These are phyloP conservation scores for Lithospermum erythrorhizon DNA, from an alignment of 257 asterid genomes.

Conservation along the genomic window DNA sequence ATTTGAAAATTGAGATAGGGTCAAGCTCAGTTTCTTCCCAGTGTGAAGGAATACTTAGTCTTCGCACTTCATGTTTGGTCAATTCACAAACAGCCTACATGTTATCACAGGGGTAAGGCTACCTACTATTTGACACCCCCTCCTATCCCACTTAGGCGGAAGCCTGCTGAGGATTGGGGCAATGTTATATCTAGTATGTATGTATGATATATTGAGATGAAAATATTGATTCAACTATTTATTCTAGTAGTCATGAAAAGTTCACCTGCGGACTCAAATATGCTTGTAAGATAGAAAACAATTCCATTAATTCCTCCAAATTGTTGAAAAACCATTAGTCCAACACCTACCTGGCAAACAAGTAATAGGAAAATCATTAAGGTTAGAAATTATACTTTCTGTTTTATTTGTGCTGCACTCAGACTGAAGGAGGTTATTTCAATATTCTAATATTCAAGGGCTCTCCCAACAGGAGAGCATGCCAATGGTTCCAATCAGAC, in stretches of 20 bases:
- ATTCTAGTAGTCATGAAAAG: background rate
- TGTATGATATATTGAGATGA: too few relatives aligned
- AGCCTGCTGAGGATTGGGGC: too few relatives aligned
- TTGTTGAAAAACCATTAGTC: constrained; percentile 90
- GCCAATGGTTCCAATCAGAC: too few relatives aligned
- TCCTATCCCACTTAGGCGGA: too few relatives aligned
- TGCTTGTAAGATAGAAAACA: constrained; percentile 81
- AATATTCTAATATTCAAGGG: background rate
- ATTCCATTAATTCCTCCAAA: constrained; percentile 92
- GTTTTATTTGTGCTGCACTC: background rate
- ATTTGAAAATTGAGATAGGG: background rate
- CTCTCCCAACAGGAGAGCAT: too few relatives aligned
- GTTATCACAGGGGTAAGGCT: too few relatives aligned
- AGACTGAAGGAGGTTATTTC: too few relatives aligned
- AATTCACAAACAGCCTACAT: too few relatives aligned
- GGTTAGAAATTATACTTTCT: background rate
- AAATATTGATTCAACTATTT: too few relatives aligned
- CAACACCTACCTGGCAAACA: constrained; percentile 73
- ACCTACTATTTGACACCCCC: too few relatives aligned
- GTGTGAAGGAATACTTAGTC: background rate
- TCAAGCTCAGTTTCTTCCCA: background rate
- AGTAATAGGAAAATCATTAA: background rate
- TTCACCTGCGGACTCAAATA: constrained; percentile 75
- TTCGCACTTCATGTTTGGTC: too few relatives aligned
- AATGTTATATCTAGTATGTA: too few relatives aligned